A percentile compares a stretch with the other conserved stretches of the same genome.
These are phyloP conservation scores for Seiridium cupressi DNA, from an alignment of 2,329 filamentous ascomycete species.

Conservation along the genomic window DNA sequence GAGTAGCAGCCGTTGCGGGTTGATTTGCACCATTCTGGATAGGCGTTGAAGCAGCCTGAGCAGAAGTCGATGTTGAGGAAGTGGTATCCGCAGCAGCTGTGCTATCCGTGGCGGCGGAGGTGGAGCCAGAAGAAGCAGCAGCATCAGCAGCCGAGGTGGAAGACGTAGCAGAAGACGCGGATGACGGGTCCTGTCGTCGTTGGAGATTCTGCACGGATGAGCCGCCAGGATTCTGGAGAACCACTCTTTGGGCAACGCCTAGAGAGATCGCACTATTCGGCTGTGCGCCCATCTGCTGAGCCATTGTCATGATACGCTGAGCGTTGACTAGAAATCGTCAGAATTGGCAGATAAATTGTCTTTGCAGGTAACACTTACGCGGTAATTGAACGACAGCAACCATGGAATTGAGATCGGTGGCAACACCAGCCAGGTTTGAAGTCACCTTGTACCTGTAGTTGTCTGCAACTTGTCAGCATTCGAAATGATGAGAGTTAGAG, in stretches of 20 bases:
- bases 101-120: not conserved
- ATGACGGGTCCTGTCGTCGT: not conserved
- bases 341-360: not conserved
- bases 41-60: not conserved
- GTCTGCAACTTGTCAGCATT: constrained; percentile 8
- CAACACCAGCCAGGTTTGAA: constrained; percentile 17
- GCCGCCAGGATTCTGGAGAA: constrained; percentile 18
- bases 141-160: not conserved
- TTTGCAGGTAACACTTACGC: constrained; percentile 11
- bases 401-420: constrained; percentile 17
- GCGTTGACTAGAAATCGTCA: constrained; percentile 15
- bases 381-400: constrained; percentile 19
- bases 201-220: constrained; percentile 4
- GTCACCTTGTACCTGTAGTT: constrained; percentile 21
- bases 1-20: not conserved
- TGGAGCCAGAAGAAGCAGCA: not conserved
- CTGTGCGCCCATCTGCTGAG: constrained; percentile 15
- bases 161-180: not conserved
- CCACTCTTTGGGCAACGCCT: constrained; percentile 17
- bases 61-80: not conserved
- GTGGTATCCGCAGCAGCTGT: not conserved
- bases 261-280: constrained; percentile 16
- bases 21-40: constrained; percentile 2
- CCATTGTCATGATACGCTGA: constrained; percentile 17
- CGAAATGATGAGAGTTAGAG: not conserved